These are phyloP conservation scores for Fusarium robinianum DNA, from an alignment of 2,329 filamentous ascomycete genomes.

Conservation along the genomic window DNA sequence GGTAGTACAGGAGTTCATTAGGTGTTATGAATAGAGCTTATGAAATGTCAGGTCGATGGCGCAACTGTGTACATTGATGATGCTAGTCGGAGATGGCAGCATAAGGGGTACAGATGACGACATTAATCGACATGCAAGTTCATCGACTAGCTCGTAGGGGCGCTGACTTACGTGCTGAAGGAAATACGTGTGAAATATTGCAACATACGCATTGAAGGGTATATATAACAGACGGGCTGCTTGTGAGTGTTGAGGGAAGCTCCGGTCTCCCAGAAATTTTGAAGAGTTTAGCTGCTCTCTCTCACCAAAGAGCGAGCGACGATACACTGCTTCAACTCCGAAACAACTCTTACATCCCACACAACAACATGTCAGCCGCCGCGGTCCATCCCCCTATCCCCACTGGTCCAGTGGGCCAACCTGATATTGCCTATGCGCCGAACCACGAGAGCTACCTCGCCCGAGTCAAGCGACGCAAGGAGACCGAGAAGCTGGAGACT, in stretches of 20 bases:
- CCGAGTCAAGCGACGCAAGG: slow-evolving; percentile 50
- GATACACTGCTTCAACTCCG: not conserved
- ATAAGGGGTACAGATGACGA: slow-evolving; percentile 17
- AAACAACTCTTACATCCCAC: not conserved
- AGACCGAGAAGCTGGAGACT: slow-evolving; percentile 46
- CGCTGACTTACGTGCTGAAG: slow-evolving; percentile 2
- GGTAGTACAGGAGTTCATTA: too few species aligned
- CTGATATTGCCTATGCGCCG: slow-evolving; percentile 63
- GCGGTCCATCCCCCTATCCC: slow-evolving; percentile 13
- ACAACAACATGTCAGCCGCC: slow-evolving; percentile 9
- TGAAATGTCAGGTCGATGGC: slow-evolving; percentile 2
- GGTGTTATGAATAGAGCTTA: too few species aligned
- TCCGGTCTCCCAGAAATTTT: too few species aligned
- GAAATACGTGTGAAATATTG: not conserved
- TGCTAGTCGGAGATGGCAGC: slow-evolving; percentile 9
- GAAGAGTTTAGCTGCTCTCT: not conserved
- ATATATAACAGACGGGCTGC: too few species aligned
- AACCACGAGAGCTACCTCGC: slow-evolving; percentile 58
- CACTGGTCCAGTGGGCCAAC: slow-evolving; percentile 51
- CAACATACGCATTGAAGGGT: too few species aligned
- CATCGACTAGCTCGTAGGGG: not conserved
- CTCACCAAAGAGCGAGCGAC: not conserved
- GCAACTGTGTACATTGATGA: slow-evolving; percentile 1
- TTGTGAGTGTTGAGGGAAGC: too few species aligned
- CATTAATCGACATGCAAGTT: slow-evolving; percentile 8